phyloP scores from a whole-genome alignment of 108 stramenopile species.

The Fragilaria crotonensis region DNA sequence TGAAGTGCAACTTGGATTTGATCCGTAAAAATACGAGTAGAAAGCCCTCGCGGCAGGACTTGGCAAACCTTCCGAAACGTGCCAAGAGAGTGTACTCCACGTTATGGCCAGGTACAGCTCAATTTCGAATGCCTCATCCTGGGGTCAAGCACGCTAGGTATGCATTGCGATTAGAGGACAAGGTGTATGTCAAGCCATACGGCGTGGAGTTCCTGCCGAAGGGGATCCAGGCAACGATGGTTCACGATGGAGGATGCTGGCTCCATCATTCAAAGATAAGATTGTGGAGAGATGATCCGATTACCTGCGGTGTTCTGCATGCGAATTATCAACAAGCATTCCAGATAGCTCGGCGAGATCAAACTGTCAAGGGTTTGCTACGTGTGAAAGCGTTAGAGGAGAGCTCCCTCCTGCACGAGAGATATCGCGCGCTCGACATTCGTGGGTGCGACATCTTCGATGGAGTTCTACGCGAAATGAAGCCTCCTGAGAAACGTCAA shows the following conservation, averaged over 20 bases:
- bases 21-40: background rate
- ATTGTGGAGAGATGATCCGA: background rate
- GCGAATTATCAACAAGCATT: background rate
- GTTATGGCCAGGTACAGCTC: conserved; percentile 2
- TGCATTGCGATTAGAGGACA: conserved; percentile 2
- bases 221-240: background rate
- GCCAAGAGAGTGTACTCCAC: background rate
- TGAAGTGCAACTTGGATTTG: conserved; percentile 1
- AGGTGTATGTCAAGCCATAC: conserved; percentile 2
- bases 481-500: background rate
- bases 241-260: conserved; percentile 3
- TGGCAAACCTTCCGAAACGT: background rate
- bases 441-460: background rate
- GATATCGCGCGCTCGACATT: background rate
- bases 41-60: background rate
- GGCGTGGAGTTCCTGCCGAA: background rate
- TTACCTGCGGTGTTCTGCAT: background rate
- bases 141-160: conserved; percentile 2
- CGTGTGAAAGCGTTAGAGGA: background rate
- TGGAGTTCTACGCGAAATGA: background rate
- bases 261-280: background rate
- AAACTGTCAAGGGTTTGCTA: background rate
- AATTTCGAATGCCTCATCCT: conserved; percentile 11
- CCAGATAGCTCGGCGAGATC: background rate
- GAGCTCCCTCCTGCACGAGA: background rate